Evolutionary conservation across 2,329 filamentous ascomycete genomes (phyloP), one percentile per base, ranked within the genome.

Genomic region (Neonectria faginata): DNA sequence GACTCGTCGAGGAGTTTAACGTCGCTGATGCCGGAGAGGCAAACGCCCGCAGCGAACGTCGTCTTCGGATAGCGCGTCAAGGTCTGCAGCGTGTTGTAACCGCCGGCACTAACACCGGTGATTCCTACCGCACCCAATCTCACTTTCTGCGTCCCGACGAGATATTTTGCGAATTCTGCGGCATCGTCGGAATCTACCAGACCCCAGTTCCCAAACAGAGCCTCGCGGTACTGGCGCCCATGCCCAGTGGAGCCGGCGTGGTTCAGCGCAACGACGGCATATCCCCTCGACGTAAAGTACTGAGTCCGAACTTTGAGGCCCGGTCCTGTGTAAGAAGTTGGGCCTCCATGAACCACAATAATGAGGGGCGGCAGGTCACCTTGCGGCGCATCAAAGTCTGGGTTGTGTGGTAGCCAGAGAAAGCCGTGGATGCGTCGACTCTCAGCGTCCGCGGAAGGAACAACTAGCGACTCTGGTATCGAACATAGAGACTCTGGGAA

Each of bases 251-350:
- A 86, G 3, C 85, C 86, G 2, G 79, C 80, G 69, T 87, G 85
- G 72, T 88, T 87, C 36, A 87, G 75, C 3, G 78, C 76, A 12
- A 84, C 79, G 53, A 81, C 82, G 1, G 84, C 85, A 59, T 83
- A 88, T 4, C 86, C 86, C 12, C 86, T 78, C 4, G 84, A 83
- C 0, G 85, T 87, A 68, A 82, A 86, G 69, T 84, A 87, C 69
- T 88, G 86, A 3, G 77, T 79, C 20, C 76, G 73, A 7, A 86
- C 73, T 12, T 77, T 74, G 0, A 88, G 76, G 0, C 83, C 83
- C 0, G 81, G 79, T 0, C 79, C 76, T 0, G 75, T 76, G 57
- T 82, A 79, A 1, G 75, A 74, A 0, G 82, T 87, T n/a, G 81
- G 86, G 0, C 85, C 86, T 5, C 85, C 86, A 39, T 88, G 86